Percentiles rank a stretch among this genome's conserved stretches.
Conservation (phyloP, 192 early-diverging fungal species). For the Phlyctochytrium planicorne region DNA sequence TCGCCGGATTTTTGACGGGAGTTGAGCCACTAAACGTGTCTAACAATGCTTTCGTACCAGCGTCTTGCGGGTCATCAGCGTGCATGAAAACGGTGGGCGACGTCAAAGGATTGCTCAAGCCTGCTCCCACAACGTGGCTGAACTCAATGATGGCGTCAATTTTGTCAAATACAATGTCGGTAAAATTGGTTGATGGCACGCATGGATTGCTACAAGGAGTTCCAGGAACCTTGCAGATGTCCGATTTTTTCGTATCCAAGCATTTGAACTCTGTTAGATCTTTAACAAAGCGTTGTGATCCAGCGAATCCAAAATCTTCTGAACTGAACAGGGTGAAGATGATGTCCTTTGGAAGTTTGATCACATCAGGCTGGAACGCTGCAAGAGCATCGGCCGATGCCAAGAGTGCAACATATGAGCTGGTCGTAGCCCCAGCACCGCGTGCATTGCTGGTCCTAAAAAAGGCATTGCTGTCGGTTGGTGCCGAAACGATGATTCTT, state of each 20-base stretch:
- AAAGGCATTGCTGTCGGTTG: slow-evolving; percentile 62
- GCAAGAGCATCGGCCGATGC: slow-evolving; percentile 71
- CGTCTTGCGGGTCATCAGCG: slow-evolving; percentile 35
- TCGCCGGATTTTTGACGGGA: slow-evolving; percentile 10
- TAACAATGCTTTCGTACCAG: slow-evolving; percentile 24
- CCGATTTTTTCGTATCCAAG: slow-evolving; percentile 33
- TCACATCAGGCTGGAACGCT: slow-evolving; percentile 28
- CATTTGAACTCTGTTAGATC: slow-evolving; percentile 61
- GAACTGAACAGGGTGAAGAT: slow-evolving; percentile 73
- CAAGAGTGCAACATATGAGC: slow-evolving; percentile 65
- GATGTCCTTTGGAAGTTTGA: slow-evolving; percentile 62
- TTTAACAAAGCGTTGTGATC: slow-evolving; percentile 79
- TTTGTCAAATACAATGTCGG: slow-evolving; percentile 59
- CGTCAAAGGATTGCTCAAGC: slow-evolving; percentile 6
- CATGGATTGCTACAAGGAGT: slow-evolving; percentile 67
- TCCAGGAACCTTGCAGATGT: slow-evolving; percentile 21
- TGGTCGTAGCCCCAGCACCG: slow-evolving; percentile 53
- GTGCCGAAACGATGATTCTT: slow-evolving; percentile 65
- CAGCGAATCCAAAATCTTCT: slow-evolving; percentile 74
- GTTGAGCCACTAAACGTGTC: slow-evolving; percentile 14
- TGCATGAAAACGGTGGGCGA: slow-evolving; percentile 38
- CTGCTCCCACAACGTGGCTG: slow-evolving; percentile 50
- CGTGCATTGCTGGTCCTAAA: slow-evolving; percentile 61
- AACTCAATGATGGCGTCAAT: slow-evolving; percentile 75
- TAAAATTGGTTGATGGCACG: slow-evolving; percentile 59